Percentiles rank a stretch among this genome's conserved stretches.
These are phyloP conservation scores for Tarenaya hassleriana DNA, from an alignment of 345 rosid species.

Conservation along the genomic window DNA sequence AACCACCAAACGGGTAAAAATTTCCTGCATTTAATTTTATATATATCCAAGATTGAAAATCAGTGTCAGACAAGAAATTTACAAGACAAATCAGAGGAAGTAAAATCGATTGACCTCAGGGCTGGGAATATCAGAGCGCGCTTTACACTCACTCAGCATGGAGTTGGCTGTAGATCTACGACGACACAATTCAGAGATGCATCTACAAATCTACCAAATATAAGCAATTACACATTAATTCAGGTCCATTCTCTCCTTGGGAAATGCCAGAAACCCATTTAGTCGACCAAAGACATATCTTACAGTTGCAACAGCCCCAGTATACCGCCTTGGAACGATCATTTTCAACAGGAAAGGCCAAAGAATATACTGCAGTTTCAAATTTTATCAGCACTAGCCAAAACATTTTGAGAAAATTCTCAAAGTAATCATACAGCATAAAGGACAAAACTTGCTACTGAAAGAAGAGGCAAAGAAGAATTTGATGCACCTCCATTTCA, in stretches of 20 bases:
- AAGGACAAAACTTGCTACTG: not conserved
- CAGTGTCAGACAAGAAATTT: conserved; percentile 15
- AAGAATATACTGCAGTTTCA: conserved; percentile 68
- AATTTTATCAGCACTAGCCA: conserved; percentile 11
- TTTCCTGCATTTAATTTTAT: conserved; percentile 49
- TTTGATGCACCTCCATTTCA: conserved; percentile 77
- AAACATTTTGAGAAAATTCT: not conserved
- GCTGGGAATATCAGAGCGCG: conserved; percentile 73
- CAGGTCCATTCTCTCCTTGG: conserved; percentile 9
- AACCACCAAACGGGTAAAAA: conserved; percentile 90
- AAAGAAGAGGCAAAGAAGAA: conserved; percentile 4
- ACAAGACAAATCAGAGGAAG: conserved; percentile 16
- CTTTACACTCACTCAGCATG: conserved; percentile 74
- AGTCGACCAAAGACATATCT: conserved; percentile 22
- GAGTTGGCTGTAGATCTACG: conserved; percentile 49
- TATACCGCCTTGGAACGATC: conserved; percentile 66
- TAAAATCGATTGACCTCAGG: conserved; percentile 57
- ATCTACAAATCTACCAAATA: conserved; percentile 79
- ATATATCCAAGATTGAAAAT: conserved; percentile 14
- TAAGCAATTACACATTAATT: conserved; percentile 14
- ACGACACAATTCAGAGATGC: conserved; percentile 82
- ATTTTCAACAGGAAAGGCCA: conserved; percentile 94
- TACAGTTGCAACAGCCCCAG: conserved; percentile 81
- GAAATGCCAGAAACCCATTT: not conserved
- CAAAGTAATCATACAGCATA: not conserved